Evolutionary conservation across 1,284 basidiomycete species (phyloP), one percentile per base, ranked within the genome.

Genomic region (Xerocomus amazonicus): DNA sequence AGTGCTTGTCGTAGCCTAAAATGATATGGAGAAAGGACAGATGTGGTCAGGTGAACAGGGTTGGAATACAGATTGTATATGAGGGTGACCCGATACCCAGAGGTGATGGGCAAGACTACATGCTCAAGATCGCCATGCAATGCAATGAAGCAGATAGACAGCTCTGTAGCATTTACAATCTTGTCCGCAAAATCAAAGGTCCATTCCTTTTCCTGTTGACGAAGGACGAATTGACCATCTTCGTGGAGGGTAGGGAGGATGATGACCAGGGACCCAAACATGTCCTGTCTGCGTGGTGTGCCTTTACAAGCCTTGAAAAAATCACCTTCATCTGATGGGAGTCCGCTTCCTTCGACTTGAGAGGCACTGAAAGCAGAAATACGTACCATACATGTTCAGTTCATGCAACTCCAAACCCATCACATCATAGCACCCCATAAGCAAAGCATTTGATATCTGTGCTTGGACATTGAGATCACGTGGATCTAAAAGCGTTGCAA

Each of bases 111-210:
- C 3, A 59, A 47, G n/a, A 77, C 69, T 50, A 75, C 65, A 52
- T 76, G 72, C 42, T 73, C 66, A 44, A 74, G 67, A 48, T 76
- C 72, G 33, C 61, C 59, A 53, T 60, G 70, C 44, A 70, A 71
- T 2, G 70, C 65, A 35, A 61, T 52, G 10, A 41, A 41, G 12
- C n/a, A 46, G 61, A 68, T 32, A 0, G 41, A 48, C 17, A 36
- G 43, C 9, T 43, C 17, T 17, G 36, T 29, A 28, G 49, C 40
- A 16, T 32, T 12, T 6, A 47, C 13, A 14, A 60, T 33, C 17
- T 38, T 32, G 4, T 47, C 39, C 29, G 54, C 13, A 27, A 65
- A 47, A 47, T 72, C 62, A 13, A 69, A 58, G 0, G 45, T 48
- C 59, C 60, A 67, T 7, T 65, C 58, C 4, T 53, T 48, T 6